Evolutionary conservation across 2,329 filamentous ascomycete genomes (phyloP).

Genomic region (Colletotrichum endophyticum): DNA sequence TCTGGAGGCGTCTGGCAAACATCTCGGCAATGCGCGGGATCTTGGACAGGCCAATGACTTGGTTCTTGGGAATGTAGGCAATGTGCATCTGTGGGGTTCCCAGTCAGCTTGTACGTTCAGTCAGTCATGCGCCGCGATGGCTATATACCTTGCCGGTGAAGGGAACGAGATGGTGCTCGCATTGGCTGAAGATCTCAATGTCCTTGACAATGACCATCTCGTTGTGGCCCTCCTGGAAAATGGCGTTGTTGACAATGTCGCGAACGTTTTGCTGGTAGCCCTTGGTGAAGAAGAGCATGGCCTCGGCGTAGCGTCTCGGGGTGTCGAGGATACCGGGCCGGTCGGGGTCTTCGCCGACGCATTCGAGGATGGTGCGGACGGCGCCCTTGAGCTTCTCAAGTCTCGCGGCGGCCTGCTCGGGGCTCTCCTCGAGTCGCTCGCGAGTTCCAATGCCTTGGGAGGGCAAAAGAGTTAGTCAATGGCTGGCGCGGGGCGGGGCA

Average conservation of each 20-base stretch:
- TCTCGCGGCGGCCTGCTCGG: constrained; percentile 54
- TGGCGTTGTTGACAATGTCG: constrained; percentile 90
- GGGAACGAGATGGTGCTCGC: constrained; percentile 96
- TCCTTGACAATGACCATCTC: constrained; percentile 98
- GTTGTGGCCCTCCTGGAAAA: constrained; percentile 96
- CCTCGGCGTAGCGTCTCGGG: constrained; percentile 90
- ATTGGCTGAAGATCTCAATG: constrained; percentile 92
- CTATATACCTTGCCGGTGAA: constrained; percentile 85
- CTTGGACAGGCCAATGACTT: constrained; percentile 95
- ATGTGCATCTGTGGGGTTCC: constrained; percentile 82
- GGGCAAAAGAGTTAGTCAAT: constrained; percentile 21
- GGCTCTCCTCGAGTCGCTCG: constrained; percentile 62
- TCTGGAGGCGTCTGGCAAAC: constrained; percentile 91
- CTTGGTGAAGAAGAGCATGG: constrained; percentile 94
- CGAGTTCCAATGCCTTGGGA: constrained; percentile 65
- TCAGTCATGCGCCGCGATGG: background rate
- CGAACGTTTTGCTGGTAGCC: constrained; percentile 95
- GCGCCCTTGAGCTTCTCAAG: constrained; percentile 65
- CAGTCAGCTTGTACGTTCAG: background rate
- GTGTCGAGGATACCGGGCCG: constrained; percentile 69
- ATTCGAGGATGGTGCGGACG: constrained; percentile 70
- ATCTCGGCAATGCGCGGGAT: constrained; percentile 95
- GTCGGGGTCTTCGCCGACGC: constrained; percentile 71
- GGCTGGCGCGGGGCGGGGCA: background rate
- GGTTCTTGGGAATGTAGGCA: constrained; percentile 90